Evolutionary conservation across 75 land plant genomes (phyloP).

Genomic region (Pinus taeda): DNA sequence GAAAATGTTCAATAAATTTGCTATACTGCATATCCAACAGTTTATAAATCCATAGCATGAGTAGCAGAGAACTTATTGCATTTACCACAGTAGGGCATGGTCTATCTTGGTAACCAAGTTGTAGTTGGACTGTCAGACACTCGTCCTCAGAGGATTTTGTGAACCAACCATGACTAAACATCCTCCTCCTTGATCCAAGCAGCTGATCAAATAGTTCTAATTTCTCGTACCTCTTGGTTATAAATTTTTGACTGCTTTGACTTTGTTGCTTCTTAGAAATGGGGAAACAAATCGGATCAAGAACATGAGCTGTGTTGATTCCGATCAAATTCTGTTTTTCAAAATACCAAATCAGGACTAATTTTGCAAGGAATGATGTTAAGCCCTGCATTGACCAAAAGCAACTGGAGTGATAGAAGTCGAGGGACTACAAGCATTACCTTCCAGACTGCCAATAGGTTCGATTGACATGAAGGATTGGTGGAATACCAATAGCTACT

Average conservation of each 20-base stretch:
- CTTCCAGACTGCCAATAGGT: constrained; percentile 9
- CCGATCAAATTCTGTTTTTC: not conserved
- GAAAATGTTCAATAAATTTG: not conserved
- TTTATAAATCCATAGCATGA: not conserved
- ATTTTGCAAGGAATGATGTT: not conserved
- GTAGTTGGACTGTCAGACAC: constrained; percentile 18
- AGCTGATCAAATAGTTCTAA: constrained; percentile 26
- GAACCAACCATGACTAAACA: constrained; percentile 41
- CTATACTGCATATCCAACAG: not conserved
- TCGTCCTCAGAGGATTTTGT: constrained; percentile 20
- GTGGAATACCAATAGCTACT: constrained; percentile 30
- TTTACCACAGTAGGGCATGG: constrained; percentile 7
- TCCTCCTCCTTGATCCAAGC: constrained; percentile 22
- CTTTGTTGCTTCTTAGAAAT: not conserved
- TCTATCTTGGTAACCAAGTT: constrained; percentile 16
- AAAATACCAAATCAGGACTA: not conserved
- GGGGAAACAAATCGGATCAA: not conserved
- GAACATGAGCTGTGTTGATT: not conserved
- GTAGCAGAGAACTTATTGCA: not conserved
- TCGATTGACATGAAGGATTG: constrained; percentile 8
- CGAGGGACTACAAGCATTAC: constrained; percentile 3
- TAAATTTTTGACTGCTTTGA: not conserved
- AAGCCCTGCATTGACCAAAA: not conserved
- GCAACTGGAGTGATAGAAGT: not conserved
- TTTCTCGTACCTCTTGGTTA: constrained; percentile 26